Evolutionary conservation across 139 green algal genomes (phyloP), one percentile per base, ranked within the genome.

Genomic region (Choricystis sp.): DNA sequence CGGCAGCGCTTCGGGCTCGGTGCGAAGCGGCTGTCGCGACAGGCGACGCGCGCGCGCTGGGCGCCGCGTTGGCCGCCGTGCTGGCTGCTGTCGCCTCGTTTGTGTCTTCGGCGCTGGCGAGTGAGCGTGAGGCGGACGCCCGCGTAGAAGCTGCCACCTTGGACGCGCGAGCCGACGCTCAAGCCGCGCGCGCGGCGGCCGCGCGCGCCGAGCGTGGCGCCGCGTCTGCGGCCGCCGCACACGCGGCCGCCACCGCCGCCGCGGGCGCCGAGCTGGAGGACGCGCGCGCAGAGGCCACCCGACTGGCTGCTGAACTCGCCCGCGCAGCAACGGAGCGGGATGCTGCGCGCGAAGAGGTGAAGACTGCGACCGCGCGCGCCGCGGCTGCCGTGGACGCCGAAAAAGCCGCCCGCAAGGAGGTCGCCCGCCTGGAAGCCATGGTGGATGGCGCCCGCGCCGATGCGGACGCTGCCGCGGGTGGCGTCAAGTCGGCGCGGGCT

Each of bases 181-280:
- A 19, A 27, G 28, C 1, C 48, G 63, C 21, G 4, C 14, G 20
- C 31, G 57, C 26, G 56, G 56, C 31, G 57, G 62, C 2, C 57
- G 57, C 25, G 49, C 29, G 31, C 52, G 55, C 55, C n/a, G 62
- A 22, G 56, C 52, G 2, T n/a, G 20, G 9, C 29, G 63, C 31
- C 23, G 56, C 63, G 1, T 55, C 63, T 25, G 62, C 24, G 26
- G 48, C 48, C 19, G 61, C 56, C 61, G 69, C 64, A 21, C 66
- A 28, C 61, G 58, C 48, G 49, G 40, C 52, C 52, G 66, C 71
- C 4, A 25, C 73, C 2, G 74, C 70, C 65, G 63, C 72, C 14
- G 66, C 86, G 57, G 75, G 85, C 60, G 78, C 76, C 22, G 83
- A 92, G 64, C 62, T 89, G 59, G 85, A 85, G 1, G 77, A 72